These are phyloP conservation scores for Apophysomyces variabilis DNA, from an alignment of 371 early-diverging fungal species.

Conservation along the genomic window DNA sequence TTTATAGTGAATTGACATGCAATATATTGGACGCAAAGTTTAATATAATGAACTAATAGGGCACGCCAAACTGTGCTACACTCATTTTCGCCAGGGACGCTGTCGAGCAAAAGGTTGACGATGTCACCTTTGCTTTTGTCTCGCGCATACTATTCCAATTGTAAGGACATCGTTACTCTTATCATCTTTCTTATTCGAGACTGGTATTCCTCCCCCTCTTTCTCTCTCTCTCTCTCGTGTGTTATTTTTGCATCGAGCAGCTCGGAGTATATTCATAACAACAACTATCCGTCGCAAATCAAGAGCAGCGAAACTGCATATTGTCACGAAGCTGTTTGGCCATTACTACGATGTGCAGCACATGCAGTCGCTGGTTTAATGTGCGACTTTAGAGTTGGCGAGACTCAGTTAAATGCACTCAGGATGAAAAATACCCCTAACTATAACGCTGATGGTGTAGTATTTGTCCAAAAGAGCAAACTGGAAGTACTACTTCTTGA, in stretches of 20 bases:
- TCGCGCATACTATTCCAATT: background rate
- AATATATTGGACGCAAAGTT: too few species aligned
- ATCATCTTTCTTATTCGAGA: background rate
- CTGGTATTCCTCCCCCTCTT: background rate
- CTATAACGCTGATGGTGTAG: slow-evolving; percentile 17
- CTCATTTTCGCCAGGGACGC: background rate
- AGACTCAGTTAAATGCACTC: slow-evolving; percentile 10
- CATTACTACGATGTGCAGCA: slow-evolving; percentile 9
- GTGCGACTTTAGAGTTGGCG: slow-evolving; percentile 15
- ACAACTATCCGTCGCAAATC: background rate
- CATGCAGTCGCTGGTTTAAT: background rate
- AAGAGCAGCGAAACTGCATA: slow-evolving; percentile 9
- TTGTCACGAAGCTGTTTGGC: slow-evolving; percentile 16
- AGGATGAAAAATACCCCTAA: background rate
- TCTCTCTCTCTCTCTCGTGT: background rate
- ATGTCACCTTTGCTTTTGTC: background rate
- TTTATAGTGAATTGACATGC: too few species aligned
- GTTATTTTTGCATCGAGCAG: background rate
- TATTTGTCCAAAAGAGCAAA: background rate
- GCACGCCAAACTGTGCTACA: background rate
- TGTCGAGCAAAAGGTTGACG: background rate
- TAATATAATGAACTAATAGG: background rate
- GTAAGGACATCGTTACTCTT: background rate
- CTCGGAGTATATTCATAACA: slow-evolving; percentile 13
- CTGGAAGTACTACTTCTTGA: slow-evolving; percentile 16